Base-by-base conservation (phyloP, 257 asterid species). In the Nemophila menziesii region DNA sequence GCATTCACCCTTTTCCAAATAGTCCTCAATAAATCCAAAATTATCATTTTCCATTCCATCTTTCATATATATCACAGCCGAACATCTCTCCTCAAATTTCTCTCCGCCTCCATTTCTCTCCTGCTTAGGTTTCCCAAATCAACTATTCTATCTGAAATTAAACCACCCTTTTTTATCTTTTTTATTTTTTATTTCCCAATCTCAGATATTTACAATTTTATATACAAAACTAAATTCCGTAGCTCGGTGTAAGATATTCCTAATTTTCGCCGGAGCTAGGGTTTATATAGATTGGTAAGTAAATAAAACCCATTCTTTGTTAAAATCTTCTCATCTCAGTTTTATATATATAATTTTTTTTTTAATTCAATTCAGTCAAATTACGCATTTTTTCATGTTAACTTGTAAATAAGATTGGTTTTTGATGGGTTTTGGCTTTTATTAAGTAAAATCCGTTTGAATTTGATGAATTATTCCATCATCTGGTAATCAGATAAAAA, bases 81-180 rank as follows among this genome's bases (percentile, higher is more conserved):
- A 39, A 33, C 50, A 48, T 38, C 48, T 14, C 54, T 29, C 49
- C 65, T 40, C 20, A 27, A 26, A 51, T 52, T 45, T 39, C 22
- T 45, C 46, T 15, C 21, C 17, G 15, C 39, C 33, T 17, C 40
- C 46, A 42, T n/a, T 12, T n/a, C 24, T 24, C 11, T 8, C 8
- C 33, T 19, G 15, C 18, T 9, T 45, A 16, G 29, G 22, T 16
- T 38, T 60, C 15, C 40, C 43, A 18, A 13, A 8, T 17, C 38
- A 11, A 2, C 13, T 18, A 8, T 2, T 12, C 6, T 5, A 22
- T 29, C 14, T 15, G 9, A 11, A 4, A 13, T 4, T 20, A 37
- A n/a, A 10, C 2, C 19, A 8, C 24, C 7, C 19, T 19, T 22
- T 24, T 39, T 3, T 14, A 11, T 42, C n/a, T 36, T 18, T 3